Conservation (phyloP, 306 rosid genomes). For the Vachellia pachyceras region DNA sequence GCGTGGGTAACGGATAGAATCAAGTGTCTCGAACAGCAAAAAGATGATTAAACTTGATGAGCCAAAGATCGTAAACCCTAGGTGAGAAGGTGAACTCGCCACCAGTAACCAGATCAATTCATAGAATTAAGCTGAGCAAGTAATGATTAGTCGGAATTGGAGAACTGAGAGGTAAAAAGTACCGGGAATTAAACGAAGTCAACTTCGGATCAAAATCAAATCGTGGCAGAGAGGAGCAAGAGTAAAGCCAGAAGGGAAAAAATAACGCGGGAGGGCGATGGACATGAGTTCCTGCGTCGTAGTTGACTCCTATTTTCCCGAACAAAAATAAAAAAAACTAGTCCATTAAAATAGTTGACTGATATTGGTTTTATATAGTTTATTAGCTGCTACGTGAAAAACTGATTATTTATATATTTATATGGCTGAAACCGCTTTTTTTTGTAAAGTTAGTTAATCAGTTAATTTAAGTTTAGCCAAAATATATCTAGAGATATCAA, state of each 20-base stretch:
- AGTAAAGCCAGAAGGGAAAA: background rate
- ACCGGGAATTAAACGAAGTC: conserved; percentile 29
- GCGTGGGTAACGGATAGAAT: background rate
- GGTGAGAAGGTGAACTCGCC: conserved; percentile 3
- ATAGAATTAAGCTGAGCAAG: background rate
- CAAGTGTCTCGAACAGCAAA: background rate
- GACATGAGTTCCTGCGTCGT: background rate
- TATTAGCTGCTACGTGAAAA: no score
- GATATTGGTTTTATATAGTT: background rate
- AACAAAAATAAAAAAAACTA: no score
- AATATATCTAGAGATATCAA: no score
- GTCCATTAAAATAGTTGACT: background rate
- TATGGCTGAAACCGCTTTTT: background rate
- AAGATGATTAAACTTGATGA: background rate
- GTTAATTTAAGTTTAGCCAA: no score
- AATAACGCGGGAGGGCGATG: conserved; percentile 22
- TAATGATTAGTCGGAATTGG: background rate
- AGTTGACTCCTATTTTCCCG: background rate
- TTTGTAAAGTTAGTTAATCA: no score
- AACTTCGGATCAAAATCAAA: conserved; percentile 37
- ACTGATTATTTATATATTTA: no score
- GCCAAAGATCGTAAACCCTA: conserved; percentile 49
- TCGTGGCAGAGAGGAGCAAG: background rate
- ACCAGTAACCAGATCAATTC: background rate
- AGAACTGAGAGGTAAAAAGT: background rate